Base-by-base conservation (phyloP, 31 red algal genomes). In the Asparagopsis taxiformis region DNA sequence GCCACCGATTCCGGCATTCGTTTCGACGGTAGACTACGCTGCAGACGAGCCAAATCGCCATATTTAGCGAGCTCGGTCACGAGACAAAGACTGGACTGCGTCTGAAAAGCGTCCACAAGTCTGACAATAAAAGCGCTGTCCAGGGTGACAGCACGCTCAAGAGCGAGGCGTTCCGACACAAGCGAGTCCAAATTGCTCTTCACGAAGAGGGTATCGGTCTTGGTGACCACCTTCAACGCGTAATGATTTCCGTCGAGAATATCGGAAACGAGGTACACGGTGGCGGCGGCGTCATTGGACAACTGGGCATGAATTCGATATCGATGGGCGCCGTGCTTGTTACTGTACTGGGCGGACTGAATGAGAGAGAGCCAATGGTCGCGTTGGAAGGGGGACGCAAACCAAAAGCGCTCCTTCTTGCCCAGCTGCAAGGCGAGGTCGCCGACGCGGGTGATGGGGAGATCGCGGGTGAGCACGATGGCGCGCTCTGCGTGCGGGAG, bases 21-120 rank as follows among this genome's bases (percentile, higher is more conserved):
- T 19, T 3, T 36, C 36, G 8, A 3, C 8, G 9, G 7, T 0
- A 8, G 5, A 3, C 37, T 16, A n/a, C 43, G 36, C 33, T 77
- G 16, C 19, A 54, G 50, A 1, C 49, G 48, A 23, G 44, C 54
- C 33, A 93, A 59, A 51, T 89, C 89, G 17, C 89, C 89, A 17
- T 75, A 74, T 26, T 72, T 84, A 33, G 73, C 86, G 41, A 93
- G 70, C 51, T 93, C 74, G 16, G 76, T 93, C 0, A 93, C 89
- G 8, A 93, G 62, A 44, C 64, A 93, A 15, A 93, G 63, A 26
- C 36, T 22, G 25, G 76, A 23, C 29, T 61, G 39, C 1, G 89
- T 88, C 61, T 93, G 65, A 39, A 93, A 93, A 3, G 84, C 84
- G 65, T 90, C 82, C 19, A 49, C 44, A 3, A 93, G 83, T 24